These are phyloP conservation scores for Linnemannia exigua DNA, from an alignment of 192 early-diverging fungal species.

Conservation along the genomic window DNA sequence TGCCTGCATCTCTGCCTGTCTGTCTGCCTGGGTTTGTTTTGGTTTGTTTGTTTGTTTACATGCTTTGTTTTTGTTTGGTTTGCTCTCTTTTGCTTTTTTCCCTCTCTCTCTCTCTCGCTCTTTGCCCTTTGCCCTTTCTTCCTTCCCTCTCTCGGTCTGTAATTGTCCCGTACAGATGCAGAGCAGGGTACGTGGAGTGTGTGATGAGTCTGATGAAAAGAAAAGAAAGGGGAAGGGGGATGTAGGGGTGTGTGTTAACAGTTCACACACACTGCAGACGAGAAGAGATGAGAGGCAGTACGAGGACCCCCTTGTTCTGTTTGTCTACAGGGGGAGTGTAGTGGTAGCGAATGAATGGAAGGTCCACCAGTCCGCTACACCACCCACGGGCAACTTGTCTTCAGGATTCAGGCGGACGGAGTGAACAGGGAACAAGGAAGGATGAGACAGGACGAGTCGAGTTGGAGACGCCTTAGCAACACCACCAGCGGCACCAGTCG, in stretches of 20 bases:
- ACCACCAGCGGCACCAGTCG: no score
- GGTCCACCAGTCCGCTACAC: background rate
- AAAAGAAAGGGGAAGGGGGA: background rate
- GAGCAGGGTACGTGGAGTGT: background rate
- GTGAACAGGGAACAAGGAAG: background rate
- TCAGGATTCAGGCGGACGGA: background rate
- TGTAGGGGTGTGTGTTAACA: background rate
- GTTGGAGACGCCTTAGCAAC: background rate
- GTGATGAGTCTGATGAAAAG: background rate
- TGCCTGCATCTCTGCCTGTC: background rate
- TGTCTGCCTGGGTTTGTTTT: background rate
- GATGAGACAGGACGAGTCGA: background rate
- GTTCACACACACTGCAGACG: background rate
- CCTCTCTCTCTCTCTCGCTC: slow-evolving; percentile 13
- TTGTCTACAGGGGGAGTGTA: background rate
- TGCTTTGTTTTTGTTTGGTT: slow-evolving; percentile 1
- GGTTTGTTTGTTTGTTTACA: background rate
- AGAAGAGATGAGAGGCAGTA: background rate
- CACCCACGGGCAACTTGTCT: background rate
- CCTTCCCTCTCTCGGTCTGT: background rate
- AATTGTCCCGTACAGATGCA: slow-evolving; percentile 8
- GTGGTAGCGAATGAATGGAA: background rate
- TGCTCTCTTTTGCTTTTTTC: background rate
- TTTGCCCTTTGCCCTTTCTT: background rate
- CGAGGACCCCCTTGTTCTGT: background rate